Conservation (phyloP, 1,284 basidiomycete genomes). For the Ceratobasidium sp. region DNA sequence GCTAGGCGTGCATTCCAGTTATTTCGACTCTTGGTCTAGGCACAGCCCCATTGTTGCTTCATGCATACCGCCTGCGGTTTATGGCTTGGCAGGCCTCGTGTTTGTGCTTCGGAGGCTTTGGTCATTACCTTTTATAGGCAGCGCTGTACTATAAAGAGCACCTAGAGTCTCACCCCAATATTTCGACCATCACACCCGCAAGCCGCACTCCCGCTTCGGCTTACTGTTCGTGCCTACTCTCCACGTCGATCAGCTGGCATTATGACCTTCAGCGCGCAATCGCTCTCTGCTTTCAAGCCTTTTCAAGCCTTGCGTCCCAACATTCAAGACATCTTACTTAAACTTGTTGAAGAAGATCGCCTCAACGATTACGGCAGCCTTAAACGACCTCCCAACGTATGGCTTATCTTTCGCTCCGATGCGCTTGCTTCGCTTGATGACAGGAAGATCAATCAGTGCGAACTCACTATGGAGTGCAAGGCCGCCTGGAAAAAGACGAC, state of each 20-base stretch:
- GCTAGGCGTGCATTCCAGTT: neutral
- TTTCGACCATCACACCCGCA: neutral
- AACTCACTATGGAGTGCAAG: constrained; percentile 13
- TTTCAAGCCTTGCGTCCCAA: neutral
- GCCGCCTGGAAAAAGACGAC: neutral
- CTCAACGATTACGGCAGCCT: constrained; percentile 19
- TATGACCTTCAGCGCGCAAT: neutral
- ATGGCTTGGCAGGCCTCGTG: constrained; percentile 4
- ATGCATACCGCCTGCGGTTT: neutral
- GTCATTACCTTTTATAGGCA: neutral
- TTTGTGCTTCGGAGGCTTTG: constrained; percentile 23
- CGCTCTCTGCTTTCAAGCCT: neutral
- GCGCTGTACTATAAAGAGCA: neutral
- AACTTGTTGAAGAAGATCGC: constrained; percentile 10
- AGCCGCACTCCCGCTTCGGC: neutral
- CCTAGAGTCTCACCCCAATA: neutral
- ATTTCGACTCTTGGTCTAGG: neutral
- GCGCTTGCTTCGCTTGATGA: neutral
- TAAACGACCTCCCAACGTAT: constrained; percentile 31
- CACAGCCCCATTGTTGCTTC: constrained; percentile 14
- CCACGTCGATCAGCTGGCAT: neutral
- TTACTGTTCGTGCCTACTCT: neutral
- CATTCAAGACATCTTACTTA: neutral
- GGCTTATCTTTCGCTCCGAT: constrained; percentile 31
- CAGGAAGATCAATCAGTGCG: neutral